Conservation (phyloP, 2,329 filamentous ascomycete genomes). For the Alternaria gansuensis region DNA sequence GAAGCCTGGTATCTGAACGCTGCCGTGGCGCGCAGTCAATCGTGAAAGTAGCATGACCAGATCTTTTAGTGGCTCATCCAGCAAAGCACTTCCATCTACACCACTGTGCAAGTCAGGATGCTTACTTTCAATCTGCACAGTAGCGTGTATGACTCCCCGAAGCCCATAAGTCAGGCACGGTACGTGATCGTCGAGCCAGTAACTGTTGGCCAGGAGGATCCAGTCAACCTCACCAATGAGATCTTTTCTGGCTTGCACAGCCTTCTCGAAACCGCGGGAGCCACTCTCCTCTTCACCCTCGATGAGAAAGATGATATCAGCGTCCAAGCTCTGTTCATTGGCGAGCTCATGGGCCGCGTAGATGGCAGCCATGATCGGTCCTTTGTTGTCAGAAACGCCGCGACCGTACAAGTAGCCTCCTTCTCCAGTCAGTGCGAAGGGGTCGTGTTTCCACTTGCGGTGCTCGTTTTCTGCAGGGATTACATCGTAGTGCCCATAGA, state of each 20-base stretch:
- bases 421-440: slow-evolving; percentile 86
- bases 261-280: slow-evolving; percentile 87
- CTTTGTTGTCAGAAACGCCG: slow-evolving; percentile 98
- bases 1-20: slow-evolving; percentile 85
- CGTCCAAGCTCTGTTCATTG: slow-evolving; percentile 81
- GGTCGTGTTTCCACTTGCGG: slow-evolving; percentile 85
- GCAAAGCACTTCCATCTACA: slow-evolving; percentile 90
- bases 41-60: slow-evolving; percentile 83
- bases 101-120: slow-evolving; percentile 93
- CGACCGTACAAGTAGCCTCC: slow-evolving; percentile 95
- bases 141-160: slow-evolving; percentile 91
- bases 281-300: slow-evolving; percentile 97
- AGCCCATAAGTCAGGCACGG: slow-evolving; percentile 95
- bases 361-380: slow-evolving; percentile 90
- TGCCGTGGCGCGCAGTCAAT: slow-evolving; percentile 81
- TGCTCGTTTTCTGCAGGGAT: slow-evolving; percentile 86
- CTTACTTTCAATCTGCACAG: slow-evolving; percentile 83
- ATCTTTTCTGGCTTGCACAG: slow-evolving; percentile 79
- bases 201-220: slow-evolving; percentile 95
- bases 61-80: slow-evolving; percentile 92
- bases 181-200: slow-evolving; percentile 96
- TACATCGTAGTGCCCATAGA: slow-evolving; percentile 98
- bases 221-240: slow-evolving; percentile 92
- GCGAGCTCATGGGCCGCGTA: slow-evolving; percentile 92
- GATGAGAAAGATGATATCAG: slow-evolving; percentile 92